Conservation (phyloP, 805 yeast genomes). For the Ogataea populi-albae region DNA sequence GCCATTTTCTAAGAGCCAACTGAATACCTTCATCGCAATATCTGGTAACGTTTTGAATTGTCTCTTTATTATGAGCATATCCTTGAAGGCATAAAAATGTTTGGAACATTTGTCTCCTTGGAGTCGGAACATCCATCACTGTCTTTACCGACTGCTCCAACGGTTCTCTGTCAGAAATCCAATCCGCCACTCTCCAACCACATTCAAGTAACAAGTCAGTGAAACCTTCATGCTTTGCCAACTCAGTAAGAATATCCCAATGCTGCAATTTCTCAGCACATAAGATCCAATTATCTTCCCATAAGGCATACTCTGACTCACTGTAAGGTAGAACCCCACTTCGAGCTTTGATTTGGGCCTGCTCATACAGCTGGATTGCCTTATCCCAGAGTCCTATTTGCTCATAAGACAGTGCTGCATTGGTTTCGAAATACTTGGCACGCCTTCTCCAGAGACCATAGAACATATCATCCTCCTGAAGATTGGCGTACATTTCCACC, state of each 20-base stretch:
- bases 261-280: slow-evolving; percentile 97
- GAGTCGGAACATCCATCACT: slow-evolving; percentile 98
- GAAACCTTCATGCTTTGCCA: slow-evolving; percentile 97
- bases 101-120: slow-evolving; percentile 92
- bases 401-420: slow-evolving; percentile 88
- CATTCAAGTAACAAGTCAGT: slow-evolving; percentile 94
- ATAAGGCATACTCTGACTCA: slow-evolving; percentile 88
- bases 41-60: slow-evolving; percentile 78
- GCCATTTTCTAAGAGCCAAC: slow-evolving; percentile 88
- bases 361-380: slow-evolving; percentile 90
- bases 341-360: slow-evolving; percentile 94
- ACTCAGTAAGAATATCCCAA: slow-evolving; percentile 95
- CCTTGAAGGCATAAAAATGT: slow-evolving; percentile 92
- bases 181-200: slow-evolving; percentile 99
- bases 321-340: slow-evolving; percentile 94
- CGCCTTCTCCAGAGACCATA: slow-evolving; percentile 97
- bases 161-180: slow-evolving; percentile 94
- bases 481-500: slow-evolving; percentile 79
- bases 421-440: slow-evolving; percentile 91
- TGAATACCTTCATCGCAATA: slow-evolving; percentile 96
- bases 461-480: slow-evolving; percentile 95
- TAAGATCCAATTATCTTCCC: slow-evolving; percentile 99
- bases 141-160: slow-evolving; percentile 91
- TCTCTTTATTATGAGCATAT: slow-evolving; percentile 85
- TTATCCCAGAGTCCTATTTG: slow-evolving; percentile 94